These are phyloP conservation scores for Blumeria hordei DNA, from an alignment of 2,329 filamentous ascomycete genomes.

Conservation along the genomic window DNA sequence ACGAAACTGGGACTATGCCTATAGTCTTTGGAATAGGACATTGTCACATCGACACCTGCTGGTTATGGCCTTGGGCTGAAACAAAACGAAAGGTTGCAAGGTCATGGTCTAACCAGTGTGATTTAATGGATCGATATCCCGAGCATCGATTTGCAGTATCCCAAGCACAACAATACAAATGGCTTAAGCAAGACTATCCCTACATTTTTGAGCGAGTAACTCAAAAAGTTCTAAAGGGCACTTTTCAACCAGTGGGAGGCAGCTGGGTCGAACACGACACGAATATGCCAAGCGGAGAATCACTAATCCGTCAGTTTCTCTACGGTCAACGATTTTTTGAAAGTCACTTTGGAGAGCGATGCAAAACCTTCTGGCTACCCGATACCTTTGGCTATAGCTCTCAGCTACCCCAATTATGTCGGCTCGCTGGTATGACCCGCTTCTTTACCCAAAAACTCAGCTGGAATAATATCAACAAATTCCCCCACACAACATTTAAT, in stretches of 20 bases:
- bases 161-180: conserved; percentile 94
- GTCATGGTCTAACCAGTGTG: conserved; percentile 92
- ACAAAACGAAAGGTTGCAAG: conserved; percentile 90
- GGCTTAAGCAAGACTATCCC: conserved; percentile 78
- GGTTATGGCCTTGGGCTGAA: conserved; percentile 96
- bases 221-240: conserved; percentile 67
- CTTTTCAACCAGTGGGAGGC: conserved; percentile 84
- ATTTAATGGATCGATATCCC: conserved; percentile 82
- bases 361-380: conserved; percentile 86
- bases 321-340: conserved; percentile 93
- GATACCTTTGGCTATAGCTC: conserved; percentile 96
- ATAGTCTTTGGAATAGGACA: conserved; percentile 80
- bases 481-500: conserved; percentile 96
- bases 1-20: conserved; percentile 47
- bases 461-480: conserved; percentile 99
- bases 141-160: conserved; percentile 84
- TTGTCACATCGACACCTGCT: conserved; percentile 95
- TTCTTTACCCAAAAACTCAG: conserved; percentile 98
- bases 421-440: conserved; percentile 80
- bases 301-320: conserved; percentile 76
- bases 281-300: conserved; percentile 89
- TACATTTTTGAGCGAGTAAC: conserved; percentile 78
- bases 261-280: conserved; percentile 99
- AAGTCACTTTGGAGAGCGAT: conserved; percentile 70
- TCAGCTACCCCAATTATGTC: conserved; percentile 81